These are phyloP conservation scores for Colletotrichum chlorophyti DNA, from an alignment of 2,329 filamentous ascomycete species.

Conservation along the genomic window DNA sequence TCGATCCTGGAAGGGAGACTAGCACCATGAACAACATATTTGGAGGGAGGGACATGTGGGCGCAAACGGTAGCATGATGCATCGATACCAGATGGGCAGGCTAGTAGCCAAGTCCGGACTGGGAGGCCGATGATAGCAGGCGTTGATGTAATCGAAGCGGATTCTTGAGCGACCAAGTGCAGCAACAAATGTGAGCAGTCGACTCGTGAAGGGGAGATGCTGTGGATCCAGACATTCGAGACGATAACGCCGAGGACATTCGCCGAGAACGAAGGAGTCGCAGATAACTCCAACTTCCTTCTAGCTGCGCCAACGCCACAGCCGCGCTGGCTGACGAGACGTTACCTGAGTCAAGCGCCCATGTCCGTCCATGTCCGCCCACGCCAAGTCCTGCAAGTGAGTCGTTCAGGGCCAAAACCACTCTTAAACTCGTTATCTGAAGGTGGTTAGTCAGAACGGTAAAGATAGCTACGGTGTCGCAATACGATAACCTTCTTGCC, in stretches of 20 bases:
- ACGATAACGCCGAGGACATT: background rate
- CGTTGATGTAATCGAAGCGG: too few species aligned
- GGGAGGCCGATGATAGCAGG: too few species aligned
- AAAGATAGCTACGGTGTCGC: background rate
- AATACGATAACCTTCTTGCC: constrained; percentile 6
- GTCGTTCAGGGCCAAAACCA: background rate
- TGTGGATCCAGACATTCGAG: too few species aligned
- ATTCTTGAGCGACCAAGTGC: too few species aligned
- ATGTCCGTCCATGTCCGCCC: background rate
- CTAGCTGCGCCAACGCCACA: background rate
- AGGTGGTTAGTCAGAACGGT: too few species aligned
- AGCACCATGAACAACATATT: background rate
- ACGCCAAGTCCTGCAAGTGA: background rate
- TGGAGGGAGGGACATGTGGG: too few species aligned
- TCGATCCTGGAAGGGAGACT: background rate
- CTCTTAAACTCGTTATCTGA: background rate
- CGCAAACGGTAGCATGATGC: too few species aligned
- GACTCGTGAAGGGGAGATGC: too few species aligned
- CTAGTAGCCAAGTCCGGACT: too few species aligned
- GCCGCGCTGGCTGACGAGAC: background rate
- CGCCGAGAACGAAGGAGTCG: background rate
- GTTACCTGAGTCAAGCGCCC: constrained; percentile 17
- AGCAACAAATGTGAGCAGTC: too few species aligned
- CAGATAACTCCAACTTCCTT: background rate
- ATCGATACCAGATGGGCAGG: too few species aligned